phyloP scores from a whole-genome alignment of 2,329 filamentous ascomycete genomes.

The Ascochyta fabae region DNA sequence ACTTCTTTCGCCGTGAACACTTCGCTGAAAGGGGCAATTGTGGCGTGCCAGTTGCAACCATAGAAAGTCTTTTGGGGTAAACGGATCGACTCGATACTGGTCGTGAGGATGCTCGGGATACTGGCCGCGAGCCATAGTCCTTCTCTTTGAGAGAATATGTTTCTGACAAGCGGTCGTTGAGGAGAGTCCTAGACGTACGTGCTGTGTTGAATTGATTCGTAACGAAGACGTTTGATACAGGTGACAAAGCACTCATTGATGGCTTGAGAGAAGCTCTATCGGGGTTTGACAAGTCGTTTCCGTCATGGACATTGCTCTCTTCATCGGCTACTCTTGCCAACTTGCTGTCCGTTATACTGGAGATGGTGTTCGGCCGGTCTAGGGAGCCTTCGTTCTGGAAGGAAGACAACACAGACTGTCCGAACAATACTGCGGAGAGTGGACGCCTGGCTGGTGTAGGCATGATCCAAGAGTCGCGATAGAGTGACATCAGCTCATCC shows the following conservation, averaged over 20 bases:
- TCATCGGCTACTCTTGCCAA: neutral
- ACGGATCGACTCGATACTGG: constrained; percentile 1
- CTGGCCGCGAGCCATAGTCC: constrained; percentile 10
- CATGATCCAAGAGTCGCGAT: constrained; percentile 24
- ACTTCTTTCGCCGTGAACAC: neutral
- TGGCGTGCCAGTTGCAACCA: neutral
- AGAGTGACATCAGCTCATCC: constrained; percentile 26
- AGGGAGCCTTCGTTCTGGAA: constrained; percentile 14
- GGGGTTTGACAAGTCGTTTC: neutral
- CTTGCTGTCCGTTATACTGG: neutral
- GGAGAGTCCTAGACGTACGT: constrained; percentile 6
- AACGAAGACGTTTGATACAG: constrained; percentile 1
- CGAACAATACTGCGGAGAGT: constrained; percentile 25
- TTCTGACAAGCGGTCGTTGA: constrained; percentile 1
- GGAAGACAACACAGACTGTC: constrained; percentile 27
- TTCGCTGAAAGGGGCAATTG: neutral
- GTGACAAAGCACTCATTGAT: neutral
- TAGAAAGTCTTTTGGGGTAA: constrained; percentile 14
- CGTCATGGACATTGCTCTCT: neutral
- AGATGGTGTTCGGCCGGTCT: neutral
- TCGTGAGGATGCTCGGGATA: constrained; percentile 13
- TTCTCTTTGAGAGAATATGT: constrained; percentile 12
- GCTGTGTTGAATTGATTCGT: constrained; percentile 7
- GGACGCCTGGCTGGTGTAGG: constrained; percentile 21
- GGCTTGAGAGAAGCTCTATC: neutral